Percentiles rank a stretch among this genome's conserved stretches.
phyloP scores from a whole-genome alignment of 2,329 filamentous ascomycete species.

The Diaporthe amygdali region DNA sequence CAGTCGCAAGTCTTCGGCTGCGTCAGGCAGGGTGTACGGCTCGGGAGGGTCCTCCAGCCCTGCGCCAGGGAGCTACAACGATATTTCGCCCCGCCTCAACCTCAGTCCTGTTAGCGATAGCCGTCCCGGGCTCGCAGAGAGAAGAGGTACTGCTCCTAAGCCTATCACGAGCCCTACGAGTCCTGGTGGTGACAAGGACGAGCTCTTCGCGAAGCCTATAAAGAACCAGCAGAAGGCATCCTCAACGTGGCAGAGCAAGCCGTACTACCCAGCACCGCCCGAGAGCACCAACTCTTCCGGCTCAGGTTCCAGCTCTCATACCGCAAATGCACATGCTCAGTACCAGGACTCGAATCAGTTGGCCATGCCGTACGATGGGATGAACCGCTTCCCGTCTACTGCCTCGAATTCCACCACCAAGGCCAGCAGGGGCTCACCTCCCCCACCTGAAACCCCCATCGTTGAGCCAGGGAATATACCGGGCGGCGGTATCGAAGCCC shows the following conservation, averaged over 20 bases:
- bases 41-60: conserved; percentile 36
- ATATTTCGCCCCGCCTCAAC: conserved; percentile 60
- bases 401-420: conserved; percentile 93
- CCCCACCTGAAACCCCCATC: conserved; percentile 90
- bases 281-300: conserved; percentile 40
- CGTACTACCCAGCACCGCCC: conserved; percentile 67
- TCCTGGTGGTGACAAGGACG: conserved; percentile 76
- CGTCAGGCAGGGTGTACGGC: conserved; percentile 39
- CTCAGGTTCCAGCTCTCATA: conserved; percentile 22
- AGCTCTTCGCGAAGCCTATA: conserved; percentile 75
- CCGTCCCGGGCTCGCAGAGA: conserved; percentile 74
- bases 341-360: conserved; percentile 36
- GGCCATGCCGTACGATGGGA: conserved; percentile 51
- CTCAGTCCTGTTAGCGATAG: conserved; percentile 61
- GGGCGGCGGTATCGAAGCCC: conserved; percentile 84
- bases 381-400: conserved; percentile 75
- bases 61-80: conserved; percentile 50
- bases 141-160: conserved; percentile 81
- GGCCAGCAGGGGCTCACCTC: conserved; percentile 89
- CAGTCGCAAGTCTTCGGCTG: conserved; percentile 37
- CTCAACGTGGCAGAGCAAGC: conserved; percentile 58
- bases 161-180: conserved; percentile 84
- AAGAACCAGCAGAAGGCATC: conserved; percentile 50
- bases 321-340: conserved; percentile 31
- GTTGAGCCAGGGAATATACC: conserved; percentile 73